Evolutionary conservation across 768 basidiomycete genomes (phyloP), one percentile per base, ranked within the genome.

Genomic region (Rickenella mellea): DNA sequence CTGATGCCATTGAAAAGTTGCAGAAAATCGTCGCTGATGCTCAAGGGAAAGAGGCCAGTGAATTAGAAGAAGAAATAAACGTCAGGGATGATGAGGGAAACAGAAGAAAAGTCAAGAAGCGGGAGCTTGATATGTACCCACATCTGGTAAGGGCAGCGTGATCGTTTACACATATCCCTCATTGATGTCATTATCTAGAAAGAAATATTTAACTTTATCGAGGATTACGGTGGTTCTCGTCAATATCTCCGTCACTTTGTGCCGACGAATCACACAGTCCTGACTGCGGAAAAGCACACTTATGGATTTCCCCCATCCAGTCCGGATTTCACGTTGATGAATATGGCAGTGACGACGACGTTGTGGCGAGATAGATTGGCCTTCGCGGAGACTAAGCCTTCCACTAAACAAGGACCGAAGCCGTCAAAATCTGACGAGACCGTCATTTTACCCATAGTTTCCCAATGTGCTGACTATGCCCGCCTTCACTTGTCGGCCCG

Each of bases 401-500:
- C 40, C 22, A 46, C 12, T 15, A 33, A 46, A 32, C 48, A 49
- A 49, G 41, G 50, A 31, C 50, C 48, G 14, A 47, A 43, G 27
- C 41, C 48, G 27, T 20, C 33, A 19, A 35, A 28, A 9, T 38
- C 44, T 20, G 28, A 31, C 8, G 33, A 38, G 4, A 42, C 42
- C 25, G 24, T 36, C 7, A 36, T 52, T 8, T 45, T 39, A 9
- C 14, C 27, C 4, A 50, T 52, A 5, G 48, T 55, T 14, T 29
- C 42, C 31, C 52, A 55, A 31, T 40, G 44, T 27, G 55, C 57
- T 5, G 50, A 58, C 39, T 57, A 60, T 31, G 58, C 55, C 6
- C 52, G 57, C 20, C 58, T 57, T 10, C 51, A 54, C 43, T 33
- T 60, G 40, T 56, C 55, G 15, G 43, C 46, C 14, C 51, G 53